Evolutionary conservation across 2,329 filamentous ascomycete species (phyloP), one percentile per base, ranked within the genome.

Genomic region (Hypoxylon rubiginosum): DNA sequence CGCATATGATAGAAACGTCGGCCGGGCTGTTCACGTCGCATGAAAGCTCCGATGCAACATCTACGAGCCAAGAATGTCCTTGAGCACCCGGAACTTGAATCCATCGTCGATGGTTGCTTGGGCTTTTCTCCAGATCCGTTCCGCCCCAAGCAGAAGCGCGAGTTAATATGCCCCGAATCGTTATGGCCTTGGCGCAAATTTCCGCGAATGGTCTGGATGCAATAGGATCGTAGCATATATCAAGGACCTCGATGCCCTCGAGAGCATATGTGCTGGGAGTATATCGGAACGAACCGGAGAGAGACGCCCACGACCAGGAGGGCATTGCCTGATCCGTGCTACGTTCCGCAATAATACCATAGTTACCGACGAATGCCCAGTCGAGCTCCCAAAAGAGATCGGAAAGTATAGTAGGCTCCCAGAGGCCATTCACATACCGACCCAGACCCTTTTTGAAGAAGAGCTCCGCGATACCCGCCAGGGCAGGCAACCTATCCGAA

Each of bases 221-320:
- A 10, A 9, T n/a, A 10, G 41, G 36, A 13, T 56, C 36, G 24
- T 58, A 67, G 0, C 49, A 46, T 19, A 68, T 57, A 28, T 50
- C 46, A 26, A 62, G 1, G 17, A 65, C 46, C 39, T 68, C 55
- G 30, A 68, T 58, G 8, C 45, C 61, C 30, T 67, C 54, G 19
- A 61, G 26, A 34, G 41, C 53, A 24, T 11, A 0, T 39, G 21
- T 32, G 34, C 53, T 58, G 32, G 32, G 24, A 3, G 9, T 28
- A 24, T 64, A 67, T 9, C 45, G 48, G 34, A 67, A 67, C 34
- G 69, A 56, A 11, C 65, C 64, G 13, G 41, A 52, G 10, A 71
- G 63, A 28, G 69, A 70, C 13, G 65, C 63, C 69, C 69, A 71
- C 26, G 69, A 67, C 69, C 69, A 71, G 15, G 69, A 67, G 2